Base-by-base conservation (phyloP, 352 stramenopile genomes). In the Blastocystis sp. region DNA sequence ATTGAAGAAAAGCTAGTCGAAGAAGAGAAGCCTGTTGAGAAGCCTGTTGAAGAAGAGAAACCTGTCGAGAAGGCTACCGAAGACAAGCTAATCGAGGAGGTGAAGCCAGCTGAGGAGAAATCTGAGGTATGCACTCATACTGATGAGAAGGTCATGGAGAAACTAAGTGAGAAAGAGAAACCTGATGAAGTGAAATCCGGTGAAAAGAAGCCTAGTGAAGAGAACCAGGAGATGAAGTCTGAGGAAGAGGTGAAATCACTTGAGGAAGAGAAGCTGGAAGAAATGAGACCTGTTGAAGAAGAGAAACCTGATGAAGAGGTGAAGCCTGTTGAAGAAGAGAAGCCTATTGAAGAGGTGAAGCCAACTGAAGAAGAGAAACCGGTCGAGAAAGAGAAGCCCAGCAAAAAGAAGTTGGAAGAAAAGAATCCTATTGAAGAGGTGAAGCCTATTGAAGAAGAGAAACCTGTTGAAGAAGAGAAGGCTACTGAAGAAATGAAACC, bases 1-100 rank as follows among this genome's bases (percentile, higher is more conserved):
- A 70, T 48, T 13, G 59, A 35, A 2, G 59, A 70, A 33, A 40
- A 22, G 59, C 35, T 48, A n/a, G 15, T 33, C 2, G 59, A 64
- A 64, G 57, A 64, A 11, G 42, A 64, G 73, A 80, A 89, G 59
- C 27, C 7, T 48, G 17, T 59, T 30, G 78, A 89, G 77, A 64
- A 81, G 48, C 27, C 7, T 48, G 17, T 59, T 30, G 66, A 58
- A 54, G 33, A 78, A 51, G n/a, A 48, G 7, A 75, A 75, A 17
- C 37, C 44, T 35, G 44, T 33, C 13, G 44, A 84, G 42, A 56
- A 53, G 30, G 27, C 59, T 30, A 54, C 53, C 0, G 22, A 19
- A 48, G 48, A n/a, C n/a, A n/a, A n/a, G n/a, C n/a, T n/a, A n/a
- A n/a, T n/a, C n/a, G n/a, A 30, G 33, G 53, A 48, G n/a, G 22